These are phyloP conservation scores for Tolypocladium capitatum DNA, from an alignment of 2,329 filamentous ascomycete genomes.

Conservation along the genomic window DNA sequence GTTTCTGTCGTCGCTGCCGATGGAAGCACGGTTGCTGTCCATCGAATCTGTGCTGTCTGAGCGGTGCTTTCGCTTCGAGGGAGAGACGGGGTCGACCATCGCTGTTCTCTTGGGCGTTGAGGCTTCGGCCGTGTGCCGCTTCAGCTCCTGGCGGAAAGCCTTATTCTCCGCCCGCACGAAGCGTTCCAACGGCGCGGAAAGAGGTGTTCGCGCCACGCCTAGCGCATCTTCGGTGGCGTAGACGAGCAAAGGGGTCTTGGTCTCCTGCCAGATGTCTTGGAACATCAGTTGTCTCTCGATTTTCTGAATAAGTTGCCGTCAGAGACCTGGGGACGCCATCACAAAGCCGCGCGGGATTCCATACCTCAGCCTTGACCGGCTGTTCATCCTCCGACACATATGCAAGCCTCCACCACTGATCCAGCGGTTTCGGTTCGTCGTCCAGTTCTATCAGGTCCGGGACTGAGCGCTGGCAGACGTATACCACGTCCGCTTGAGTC, in stretches of 20 bases:
- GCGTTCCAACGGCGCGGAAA: conserved; percentile 26
- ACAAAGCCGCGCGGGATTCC: conserved; percentile 1
- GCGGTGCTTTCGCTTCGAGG: conserved; percentile 32
- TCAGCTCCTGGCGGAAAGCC: conserved; percentile 36
- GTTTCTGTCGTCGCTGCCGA: conserved; percentile 25
- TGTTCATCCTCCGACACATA: conserved; percentile 24
- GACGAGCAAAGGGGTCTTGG: conserved; percentile 33
- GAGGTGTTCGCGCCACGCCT: conserved; percentile 15
- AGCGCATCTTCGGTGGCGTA: conserved; percentile 41
- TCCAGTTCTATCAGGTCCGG: conserved; percentile 29
- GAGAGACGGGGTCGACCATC: conserved; percentile 27
- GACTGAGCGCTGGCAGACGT: conserved; percentile 33
- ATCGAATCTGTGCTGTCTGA: conserved; percentile 33
- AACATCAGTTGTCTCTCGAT: conserved; percentile 31
- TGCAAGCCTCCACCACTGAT: conserved; percentile 45
- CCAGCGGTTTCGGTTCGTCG: conserved; percentile 16
- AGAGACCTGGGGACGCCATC: not conserved
- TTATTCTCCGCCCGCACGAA: conserved; percentile 40
- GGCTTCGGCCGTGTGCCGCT: conserved; percentile 19
- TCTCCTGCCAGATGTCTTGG: conserved; percentile 31
- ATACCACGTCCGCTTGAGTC: conserved; percentile 31
- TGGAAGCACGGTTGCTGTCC: conserved; percentile 30
- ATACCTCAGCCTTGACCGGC: conserved; percentile 37
- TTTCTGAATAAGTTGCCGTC: conserved; percentile 22
- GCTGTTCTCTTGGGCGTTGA: conserved; percentile 7